These are phyloP conservation scores for Yarrowia keelungensis DNA, from an alignment of 805 yeast species.

Conservation along the genomic window DNA sequence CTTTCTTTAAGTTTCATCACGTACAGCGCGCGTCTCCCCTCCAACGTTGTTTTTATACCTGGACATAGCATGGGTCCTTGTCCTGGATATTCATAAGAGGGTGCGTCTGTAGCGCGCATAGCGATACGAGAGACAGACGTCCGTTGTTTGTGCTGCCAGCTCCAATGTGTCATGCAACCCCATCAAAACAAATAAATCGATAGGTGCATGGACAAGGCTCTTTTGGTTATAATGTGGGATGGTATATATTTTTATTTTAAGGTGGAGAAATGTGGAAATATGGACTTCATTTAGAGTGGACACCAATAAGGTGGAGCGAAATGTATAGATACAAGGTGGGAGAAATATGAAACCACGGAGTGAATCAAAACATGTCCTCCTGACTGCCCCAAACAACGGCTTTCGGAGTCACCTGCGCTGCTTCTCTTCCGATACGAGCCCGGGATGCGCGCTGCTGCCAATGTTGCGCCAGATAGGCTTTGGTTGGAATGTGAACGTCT, in stretches of 20 bases:
- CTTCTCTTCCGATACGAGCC: constrained; percentile 7
- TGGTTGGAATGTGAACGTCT: constrained; percentile 5
- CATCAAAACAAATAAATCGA: constrained; percentile 1
- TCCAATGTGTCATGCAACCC: background rate
- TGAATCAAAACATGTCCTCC: background rate
- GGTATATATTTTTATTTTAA: too few species aligned
- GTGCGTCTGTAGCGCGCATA: constrained; percentile 2
- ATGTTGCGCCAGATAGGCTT: constrained; percentile 13
- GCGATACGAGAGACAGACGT: background rate
- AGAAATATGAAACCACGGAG: too few species aligned
- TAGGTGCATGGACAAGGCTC: too few species aligned
- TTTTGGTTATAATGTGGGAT: too few species aligned
- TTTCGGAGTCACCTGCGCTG: too few species aligned
- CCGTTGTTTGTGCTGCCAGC: background rate
- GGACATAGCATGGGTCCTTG: constrained; percentile 8
- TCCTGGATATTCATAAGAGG: background rate
- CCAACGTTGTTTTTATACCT: constrained; percentile 3
- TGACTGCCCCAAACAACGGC: background rate
- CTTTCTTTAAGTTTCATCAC: background rate
- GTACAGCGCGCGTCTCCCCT: constrained; percentile 11
- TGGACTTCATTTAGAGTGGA: background rate
- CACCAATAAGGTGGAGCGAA: background rate
- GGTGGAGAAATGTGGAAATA: too few species aligned
- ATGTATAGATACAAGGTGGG: too few species aligned
- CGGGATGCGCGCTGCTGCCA: constrained; percentile 11